Evolutionary conservation across 768 basidiomycete species (phyloP), one percentile per base, ranked within the genome.

Genomic region (Kwoniella botswanensis): DNA sequence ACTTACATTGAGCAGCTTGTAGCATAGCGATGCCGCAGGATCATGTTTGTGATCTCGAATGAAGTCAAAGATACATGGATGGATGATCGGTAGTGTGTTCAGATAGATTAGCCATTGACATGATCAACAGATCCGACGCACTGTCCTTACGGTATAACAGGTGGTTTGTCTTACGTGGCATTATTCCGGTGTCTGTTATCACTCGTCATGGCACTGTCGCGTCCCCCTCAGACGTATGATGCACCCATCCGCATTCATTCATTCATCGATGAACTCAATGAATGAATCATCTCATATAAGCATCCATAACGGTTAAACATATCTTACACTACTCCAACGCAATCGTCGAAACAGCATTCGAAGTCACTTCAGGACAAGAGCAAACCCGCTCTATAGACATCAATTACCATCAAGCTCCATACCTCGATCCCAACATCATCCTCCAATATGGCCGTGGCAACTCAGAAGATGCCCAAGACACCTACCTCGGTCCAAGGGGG

Each of bases 391-490:
- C 3, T 35, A 4, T 35, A 35, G 35, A 35, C 35, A 35, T 4
- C 4, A 35, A 35, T 35, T 35, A 1, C 35, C 35, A 35, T 35
- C 4, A 35, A 4, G 4, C 7, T 35, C 3, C 3, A 35, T 35
- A 35, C 35, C 7, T 52, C 29, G 24, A 44, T 50, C 26, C 13
- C 24, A 29, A 15, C 46, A 15, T 11, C 57, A 4, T 35, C 17
- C 57, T 35, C 42, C 63, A 68, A 42, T 57, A 77, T 77, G 73
- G 65, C 76, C 56, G 76, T 77, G 21, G 76, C 76, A 35, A 74
- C 71, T 26, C 73, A 74, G 42, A 77, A 74, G 73, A 71, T 72
- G 68, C 75, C 73, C 58, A 76, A 71, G 71, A 54, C 60, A 18
- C 67, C 50, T 17, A 55, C 74, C 2, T 13, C 71, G 18, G 63